phyloP scores from a whole-genome alignment of 306 rosid genomes.

The Sicyos baderoa region DNA sequence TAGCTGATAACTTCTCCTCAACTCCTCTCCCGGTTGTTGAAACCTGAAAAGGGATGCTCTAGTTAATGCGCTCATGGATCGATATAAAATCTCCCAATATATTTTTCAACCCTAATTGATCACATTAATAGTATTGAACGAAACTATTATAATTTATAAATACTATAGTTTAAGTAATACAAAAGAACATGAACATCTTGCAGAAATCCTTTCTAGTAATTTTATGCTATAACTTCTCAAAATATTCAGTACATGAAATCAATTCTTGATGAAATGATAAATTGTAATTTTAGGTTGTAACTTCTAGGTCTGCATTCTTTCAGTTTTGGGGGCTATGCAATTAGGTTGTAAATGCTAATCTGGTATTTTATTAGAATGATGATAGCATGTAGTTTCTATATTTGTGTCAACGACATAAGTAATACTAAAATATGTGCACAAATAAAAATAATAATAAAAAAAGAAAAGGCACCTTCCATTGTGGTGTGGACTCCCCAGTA shows the following conservation, averaged over 20 bases:
- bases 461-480: conserved; percentile 83
- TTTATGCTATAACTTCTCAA: neutral
- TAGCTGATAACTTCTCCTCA: conserved; percentile 75
- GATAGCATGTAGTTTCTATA: neutral
- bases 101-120: conserved; percentile 1
- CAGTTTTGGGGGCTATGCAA: neutral
- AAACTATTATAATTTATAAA: conserved; percentile 1
- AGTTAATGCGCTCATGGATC: conserved; percentile 1
- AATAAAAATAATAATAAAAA: conserved; percentile 16
- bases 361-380: neutral
- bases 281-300: neutral
- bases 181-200: neutral
- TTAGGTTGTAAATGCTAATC: neutral
- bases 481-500: conserved; percentile 99
- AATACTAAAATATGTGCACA: neutral
- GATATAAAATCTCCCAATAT: conserved; percentile 4
- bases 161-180: neutral
- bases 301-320: neutral
- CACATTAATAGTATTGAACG: neutral
- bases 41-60: conserved; percentile 42
- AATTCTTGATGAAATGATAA: neutral
- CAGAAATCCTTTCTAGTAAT: neutral
- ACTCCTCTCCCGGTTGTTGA: conserved; percentile 55
- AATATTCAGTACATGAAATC: neutral
- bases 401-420: neutral